Percentiles rank a stretch among this genome's conserved stretches.
These are phyloP conservation scores for Coniochaeta sp. DNA, from an alignment of 2,329 filamentous ascomycete species.

Conservation along the genomic window DNA sequence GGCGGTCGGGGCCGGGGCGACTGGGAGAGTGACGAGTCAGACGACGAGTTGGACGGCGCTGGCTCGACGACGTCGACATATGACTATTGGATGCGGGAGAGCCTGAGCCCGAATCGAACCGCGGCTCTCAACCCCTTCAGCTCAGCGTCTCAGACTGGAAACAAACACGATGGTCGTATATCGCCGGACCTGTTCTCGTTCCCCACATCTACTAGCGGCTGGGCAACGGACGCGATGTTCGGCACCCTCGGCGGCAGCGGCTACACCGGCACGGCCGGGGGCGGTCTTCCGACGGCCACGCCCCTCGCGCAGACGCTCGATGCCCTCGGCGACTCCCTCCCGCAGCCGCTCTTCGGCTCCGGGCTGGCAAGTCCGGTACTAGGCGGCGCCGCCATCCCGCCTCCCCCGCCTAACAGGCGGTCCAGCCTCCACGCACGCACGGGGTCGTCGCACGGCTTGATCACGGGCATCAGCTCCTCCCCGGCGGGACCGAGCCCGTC, in stretches of 20 bases:
- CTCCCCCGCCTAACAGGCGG: slow-evolving; percentile 41
- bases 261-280: slow-evolving; percentile 20
- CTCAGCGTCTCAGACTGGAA: slow-evolving; percentile 15
- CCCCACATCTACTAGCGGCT: slow-evolving; percentile 32
- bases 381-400: slow-evolving; percentile 22
- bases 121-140: slow-evolving; percentile 13
- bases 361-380: slow-evolving; percentile 21
- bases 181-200: slow-evolving; percentile 51
- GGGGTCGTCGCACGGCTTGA: slow-evolving; percentile 20
- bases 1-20: slow-evolving; percentile 25
- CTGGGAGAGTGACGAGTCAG: slow-evolving; percentile 36
- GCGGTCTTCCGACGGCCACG: slow-evolving; percentile 4
- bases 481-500: slow-evolving; percentile 11
- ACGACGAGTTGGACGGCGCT: slow-evolving; percentile 31
- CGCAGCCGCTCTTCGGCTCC: slow-evolving; percentile 30
- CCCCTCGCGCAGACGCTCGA: slow-evolving; percentile 28
- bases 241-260: slow-evolving; percentile 28
- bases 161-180: slow-evolving; percentile 11
- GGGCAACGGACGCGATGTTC: slow-evolving; percentile 42
- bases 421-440: slow-evolving; percentile 46
- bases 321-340: slow-evolving; percentile 38
- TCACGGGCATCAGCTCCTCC: slow-evolving; percentile 10
- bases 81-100: slow-evolving; percentile 53
- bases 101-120: slow-evolving; percentile 31
- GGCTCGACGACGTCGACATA: slow-evolving; percentile 42